Conservation (phyloP, 2,329 filamentous ascomycete genomes). For the Aspergillus fumigatiaffinis region DNA sequence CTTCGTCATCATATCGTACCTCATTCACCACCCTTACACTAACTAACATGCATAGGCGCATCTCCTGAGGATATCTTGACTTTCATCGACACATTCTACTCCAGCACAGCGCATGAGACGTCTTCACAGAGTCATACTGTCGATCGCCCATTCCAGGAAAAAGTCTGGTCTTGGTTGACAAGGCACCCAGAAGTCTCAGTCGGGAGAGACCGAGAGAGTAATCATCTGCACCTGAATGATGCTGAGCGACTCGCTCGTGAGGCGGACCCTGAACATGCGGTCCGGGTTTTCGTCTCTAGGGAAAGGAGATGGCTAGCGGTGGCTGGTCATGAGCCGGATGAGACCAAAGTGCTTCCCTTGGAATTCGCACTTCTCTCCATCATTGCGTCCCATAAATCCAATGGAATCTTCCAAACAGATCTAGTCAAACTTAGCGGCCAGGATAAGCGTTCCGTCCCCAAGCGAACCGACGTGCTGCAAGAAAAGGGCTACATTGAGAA, state of each 20-base stretch:
- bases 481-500: slow-evolving; percentile 62
- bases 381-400: slow-evolving; percentile 52
- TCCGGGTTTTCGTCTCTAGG: slow-evolving; percentile 49
- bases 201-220: slow-evolving; percentile 38
- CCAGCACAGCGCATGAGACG: slow-evolving; percentile 17
- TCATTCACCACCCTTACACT: neutral
- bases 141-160: slow-evolving; percentile 50
- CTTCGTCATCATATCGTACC: neutral
- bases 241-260: slow-evolving; percentile 25
- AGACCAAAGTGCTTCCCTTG: slow-evolving; percentile 48
- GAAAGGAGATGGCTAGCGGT: slow-evolving; percentile 58
- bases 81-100: slow-evolving; percentile 36
- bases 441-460: slow-evolving; percentile 62
- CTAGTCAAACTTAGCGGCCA: slow-evolving; percentile 54
- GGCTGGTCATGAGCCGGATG: slow-evolving; percentile 57
- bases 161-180: slow-evolving; percentile 56
- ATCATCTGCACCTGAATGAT: slow-evolving; percentile 39
- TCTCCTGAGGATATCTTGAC: slow-evolving; percentile 32
- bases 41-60: slow-evolving; percentile 31
- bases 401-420: slow-evolving; percentile 57
- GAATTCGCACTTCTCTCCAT: slow-evolving; percentile 57
- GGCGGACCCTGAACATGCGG: neutral
- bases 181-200: slow-evolving; percentile 55
- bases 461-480: slow-evolving; percentile 55
- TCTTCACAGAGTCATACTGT: slow-evolving; percentile 28